A percentile compares a stretch with the other conserved stretches of the same genome.
phyloP scores from a whole-genome alignment of 108 stramenopile species.

The Nannochloropsis gaditana region DNA sequence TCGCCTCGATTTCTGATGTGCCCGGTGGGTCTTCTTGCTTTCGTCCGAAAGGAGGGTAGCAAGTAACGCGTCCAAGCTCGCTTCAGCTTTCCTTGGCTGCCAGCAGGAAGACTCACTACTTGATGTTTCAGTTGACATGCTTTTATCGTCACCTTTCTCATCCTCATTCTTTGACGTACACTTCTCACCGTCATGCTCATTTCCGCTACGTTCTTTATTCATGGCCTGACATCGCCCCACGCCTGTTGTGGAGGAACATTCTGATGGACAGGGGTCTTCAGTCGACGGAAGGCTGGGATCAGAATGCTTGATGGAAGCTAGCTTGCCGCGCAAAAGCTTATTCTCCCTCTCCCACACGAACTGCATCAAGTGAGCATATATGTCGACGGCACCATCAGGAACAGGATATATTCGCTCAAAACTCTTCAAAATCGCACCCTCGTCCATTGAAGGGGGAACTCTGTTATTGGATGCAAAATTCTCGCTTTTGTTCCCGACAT shows the following conservation, averaged over 20 bases:
- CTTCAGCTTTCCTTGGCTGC: too few relatives aligned
- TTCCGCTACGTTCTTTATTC: too few relatives aligned
- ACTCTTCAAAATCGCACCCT: neutral
- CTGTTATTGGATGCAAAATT: neutral
- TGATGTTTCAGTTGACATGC: too few relatives aligned
- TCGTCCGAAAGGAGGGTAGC: neutral
- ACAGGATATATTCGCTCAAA: neutral
- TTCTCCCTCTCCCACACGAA: neutral
- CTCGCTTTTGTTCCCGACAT: neutral
- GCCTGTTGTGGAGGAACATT: too few relatives aligned
- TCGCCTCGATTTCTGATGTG: neutral
- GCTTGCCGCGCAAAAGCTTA: neutral
- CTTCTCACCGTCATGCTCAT: too few relatives aligned
- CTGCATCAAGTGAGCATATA: neutral
- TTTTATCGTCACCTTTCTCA: too few relatives aligned
- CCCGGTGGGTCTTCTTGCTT: neutral
- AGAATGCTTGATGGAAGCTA: neutral
- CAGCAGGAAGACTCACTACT: too few relatives aligned
- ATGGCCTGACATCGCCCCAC: too few relatives aligned
- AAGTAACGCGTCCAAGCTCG: neutral
- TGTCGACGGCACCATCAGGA: neutral
- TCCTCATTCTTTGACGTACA: too few relatives aligned
- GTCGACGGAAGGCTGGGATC: too few relatives aligned
- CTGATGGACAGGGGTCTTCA: too few relatives aligned
- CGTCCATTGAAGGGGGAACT: neutral